phyloP scores from a whole-genome alignment of 352 stramenopile species.

The Pythium grandisporangium region DNA sequence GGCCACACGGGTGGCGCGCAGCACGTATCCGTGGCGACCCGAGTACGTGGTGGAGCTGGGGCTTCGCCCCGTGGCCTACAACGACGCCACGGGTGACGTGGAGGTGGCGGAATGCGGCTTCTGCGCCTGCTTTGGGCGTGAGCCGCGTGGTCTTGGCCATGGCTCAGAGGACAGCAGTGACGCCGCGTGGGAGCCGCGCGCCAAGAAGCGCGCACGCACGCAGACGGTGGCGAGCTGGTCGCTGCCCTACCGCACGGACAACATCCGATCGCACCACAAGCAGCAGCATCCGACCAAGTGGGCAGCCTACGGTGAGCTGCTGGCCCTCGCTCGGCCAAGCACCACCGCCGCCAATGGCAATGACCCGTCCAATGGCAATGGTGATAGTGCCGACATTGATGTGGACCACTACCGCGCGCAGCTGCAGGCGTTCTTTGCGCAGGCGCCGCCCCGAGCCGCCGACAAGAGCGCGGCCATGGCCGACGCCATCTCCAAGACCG shows the following conservation, averaged over 20 bases:
- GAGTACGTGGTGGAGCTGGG: conserved; percentile 24
- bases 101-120: conserved; percentile 23
- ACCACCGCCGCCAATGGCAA: background rate
- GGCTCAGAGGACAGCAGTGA: too few relatives aligned
- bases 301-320: conserved; percentile 16
- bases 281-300: conserved; percentile 24
- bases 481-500: too few relatives aligned
- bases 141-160: too few relatives aligned
- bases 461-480: too few relatives aligned
- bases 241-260: conserved; percentile 26
- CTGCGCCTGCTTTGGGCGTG: conserved; percentile 26
- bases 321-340: conserved; percentile 14
- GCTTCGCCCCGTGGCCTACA: conserved; percentile 16
- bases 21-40: conserved; percentile 17
- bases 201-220: conserved; percentile 19
- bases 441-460: too few relatives aligned
- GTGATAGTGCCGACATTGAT: background rate
- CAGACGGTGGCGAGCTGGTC: conserved; percentile 24
- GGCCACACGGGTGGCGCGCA: too few relatives aligned
- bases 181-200: background rate
- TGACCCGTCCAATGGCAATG: background rate
- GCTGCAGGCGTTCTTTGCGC: background rate
- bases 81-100: conserved; percentile 19
- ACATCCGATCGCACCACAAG: conserved; percentile 29
- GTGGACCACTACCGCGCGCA: too few relatives aligned